A percentile compares a stretch with the other conserved stretches of the same genome.
Conservation (phyloP, 2,329 filamentous ascomycete genomes). For the Talaromyces sp. region DNA sequence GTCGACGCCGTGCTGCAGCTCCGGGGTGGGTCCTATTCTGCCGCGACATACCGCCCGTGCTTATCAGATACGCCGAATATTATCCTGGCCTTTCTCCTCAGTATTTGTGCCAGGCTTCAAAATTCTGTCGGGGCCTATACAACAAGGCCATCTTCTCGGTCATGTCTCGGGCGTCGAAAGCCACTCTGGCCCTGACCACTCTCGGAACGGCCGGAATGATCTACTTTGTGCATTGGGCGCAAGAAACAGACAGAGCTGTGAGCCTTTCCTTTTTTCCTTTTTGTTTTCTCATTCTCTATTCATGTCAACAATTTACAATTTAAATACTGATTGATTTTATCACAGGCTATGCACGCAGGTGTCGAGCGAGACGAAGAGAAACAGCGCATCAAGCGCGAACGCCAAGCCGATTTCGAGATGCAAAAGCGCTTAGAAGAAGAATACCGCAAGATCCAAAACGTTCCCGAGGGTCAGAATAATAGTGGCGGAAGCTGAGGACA, state of each 20-base stretch:
- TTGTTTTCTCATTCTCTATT: neutral
- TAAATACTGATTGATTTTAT: neutral
- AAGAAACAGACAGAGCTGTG: constrained; percentile 78
- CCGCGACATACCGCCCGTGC: constrained; percentile 23
- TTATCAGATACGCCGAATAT: neutral
- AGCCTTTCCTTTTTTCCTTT: constrained; percentile 23
- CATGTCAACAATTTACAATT: neutral
- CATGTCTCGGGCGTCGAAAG: constrained; percentile 88
- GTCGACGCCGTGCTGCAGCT: neutral
- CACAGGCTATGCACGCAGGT: constrained; percentile 83
- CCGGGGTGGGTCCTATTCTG: constrained; percentile 19
- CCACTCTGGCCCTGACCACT: constrained; percentile 74
- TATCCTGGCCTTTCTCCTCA: neutral
- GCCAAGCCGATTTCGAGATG: constrained; percentile 91
- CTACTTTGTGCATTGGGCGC: constrained; percentile 81
- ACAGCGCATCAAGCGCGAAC: constrained; percentile 81
- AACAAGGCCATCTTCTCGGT: neutral
- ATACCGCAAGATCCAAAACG: constrained; percentile 82
- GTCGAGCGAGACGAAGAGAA: constrained; percentile 94
- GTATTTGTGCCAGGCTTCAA: neutral
- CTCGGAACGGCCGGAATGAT: constrained; percentile 72
- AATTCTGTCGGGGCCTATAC: neutral
- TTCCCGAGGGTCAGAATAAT: constrained; percentile 48
- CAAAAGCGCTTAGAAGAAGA: constrained; percentile 80
- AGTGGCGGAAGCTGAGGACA: constrained; percentile 14